Percentiles rank a stretch among this genome's conserved stretches.
Evolutionary conservation across 805 yeast genomes (phyloP).

Genomic region (Komagataella phaffii): DNA sequence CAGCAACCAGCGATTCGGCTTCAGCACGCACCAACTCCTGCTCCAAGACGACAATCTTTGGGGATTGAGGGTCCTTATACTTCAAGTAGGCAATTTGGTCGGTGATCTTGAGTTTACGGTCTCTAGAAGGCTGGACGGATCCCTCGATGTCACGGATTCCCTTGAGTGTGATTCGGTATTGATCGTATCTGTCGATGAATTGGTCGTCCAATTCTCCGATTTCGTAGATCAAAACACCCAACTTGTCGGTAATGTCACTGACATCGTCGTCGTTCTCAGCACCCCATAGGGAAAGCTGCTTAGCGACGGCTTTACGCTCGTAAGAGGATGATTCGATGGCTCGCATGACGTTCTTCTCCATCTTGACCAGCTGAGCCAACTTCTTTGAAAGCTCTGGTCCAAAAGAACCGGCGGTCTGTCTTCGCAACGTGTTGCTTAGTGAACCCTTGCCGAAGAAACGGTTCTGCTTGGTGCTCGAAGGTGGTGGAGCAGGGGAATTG

Average conservation of each 20-base stretch:
- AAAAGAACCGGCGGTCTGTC: slow-evolving; percentile 61
- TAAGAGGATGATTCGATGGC: slow-evolving; percentile 64
- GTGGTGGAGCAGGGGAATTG: slow-evolving; percentile 91
- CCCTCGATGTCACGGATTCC: slow-evolving; percentile 76
- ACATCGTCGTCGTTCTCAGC: slow-evolving; percentile 78
- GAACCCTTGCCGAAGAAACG: slow-evolving; percentile 84
- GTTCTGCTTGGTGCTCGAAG: slow-evolving; percentile 72
- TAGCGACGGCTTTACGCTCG: slow-evolving; percentile 74
- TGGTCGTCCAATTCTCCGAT: slow-evolving; percentile 81
- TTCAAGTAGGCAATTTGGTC: slow-evolving; percentile 76
- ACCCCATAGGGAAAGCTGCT: slow-evolving; percentile 79
- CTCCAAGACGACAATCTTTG: slow-evolving; percentile 70
- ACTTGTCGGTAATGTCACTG: slow-evolving; percentile 74
- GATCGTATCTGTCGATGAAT: slow-evolving; percentile 77
- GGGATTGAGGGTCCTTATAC: slow-evolving; percentile 76
- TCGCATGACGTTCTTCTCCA: slow-evolving; percentile 73
- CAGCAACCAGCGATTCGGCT: slow-evolving; percentile 85
- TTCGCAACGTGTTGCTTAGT: slow-evolving; percentile 41
- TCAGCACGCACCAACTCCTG: slow-evolving; percentile 87
- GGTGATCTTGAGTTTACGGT: slow-evolving; percentile 73
- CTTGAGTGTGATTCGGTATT: slow-evolving; percentile 72
- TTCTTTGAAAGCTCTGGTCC: slow-evolving; percentile 75
- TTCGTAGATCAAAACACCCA: slow-evolving; percentile 74
- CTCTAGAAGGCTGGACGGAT: slow-evolving; percentile 80
- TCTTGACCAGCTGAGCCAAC: slow-evolving; percentile 60